These are phyloP conservation scores for Cercospora sojina DNA, from an alignment of 2,329 filamentous ascomycete species.

Conservation along the genomic window DNA sequence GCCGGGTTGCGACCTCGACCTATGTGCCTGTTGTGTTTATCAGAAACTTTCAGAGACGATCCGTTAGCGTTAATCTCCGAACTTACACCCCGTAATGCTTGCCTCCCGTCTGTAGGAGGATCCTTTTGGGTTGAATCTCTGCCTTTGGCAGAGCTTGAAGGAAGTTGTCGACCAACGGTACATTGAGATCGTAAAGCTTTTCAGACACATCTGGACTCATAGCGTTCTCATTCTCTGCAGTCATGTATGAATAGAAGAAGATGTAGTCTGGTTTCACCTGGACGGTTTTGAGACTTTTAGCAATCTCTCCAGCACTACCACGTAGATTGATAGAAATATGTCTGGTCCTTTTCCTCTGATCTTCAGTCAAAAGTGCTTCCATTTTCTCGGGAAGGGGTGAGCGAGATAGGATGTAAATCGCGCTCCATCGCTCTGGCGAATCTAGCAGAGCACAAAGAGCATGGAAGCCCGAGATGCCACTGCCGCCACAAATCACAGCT, in stretches of 20 bases:
- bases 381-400: constrained; percentile 40
- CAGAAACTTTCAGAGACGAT: too few species aligned
- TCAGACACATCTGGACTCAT: constrained; percentile 46
- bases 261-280: constrained; percentile 43
- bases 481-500: constrained; percentile 52
- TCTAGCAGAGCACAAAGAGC: constrained; percentile 49
- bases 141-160: constrained; percentile 43
- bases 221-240: constrained; percentile 26
- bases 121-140: constrained; percentile 45
- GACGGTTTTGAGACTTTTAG: constrained; percentile 33
- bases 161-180: constrained; percentile 47
- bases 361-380: constrained; percentile 12
- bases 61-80: too few species aligned
- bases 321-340: constrained; percentile 34
- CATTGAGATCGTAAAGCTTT: constrained; percentile 36
- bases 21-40: neutral
- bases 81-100: constrained; percentile 48
- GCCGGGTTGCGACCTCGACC: constrained; percentile 26
- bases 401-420: constrained; percentile 50
- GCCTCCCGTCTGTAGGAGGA: constrained; percentile 50
- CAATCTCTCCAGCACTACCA: constrained; percentile 34
- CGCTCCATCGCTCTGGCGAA: constrained; percentile 48
- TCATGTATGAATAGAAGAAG: constrained; percentile 54
- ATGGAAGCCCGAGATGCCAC: constrained; percentile 52
- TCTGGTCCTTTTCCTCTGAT: constrained; percentile 14